Evolutionary conservation across 106 monocot species (phyloP), one percentile per base, ranked within the genome.

Genomic region (Allium sativum): DNA sequence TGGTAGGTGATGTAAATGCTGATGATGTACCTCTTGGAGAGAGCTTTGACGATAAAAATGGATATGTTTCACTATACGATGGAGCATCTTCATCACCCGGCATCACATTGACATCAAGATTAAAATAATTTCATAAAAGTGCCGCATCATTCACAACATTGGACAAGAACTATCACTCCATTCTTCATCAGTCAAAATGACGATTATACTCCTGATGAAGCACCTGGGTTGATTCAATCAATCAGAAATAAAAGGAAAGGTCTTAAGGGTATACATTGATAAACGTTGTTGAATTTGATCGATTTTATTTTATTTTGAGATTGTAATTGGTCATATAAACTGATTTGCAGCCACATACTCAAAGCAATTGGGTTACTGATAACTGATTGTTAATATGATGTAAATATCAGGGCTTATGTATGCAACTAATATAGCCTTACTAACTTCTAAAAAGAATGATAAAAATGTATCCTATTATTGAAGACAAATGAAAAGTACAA

Each of bases 101-200:
- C 41, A 87, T 76, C 74, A 82, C 70, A 55, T 66, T 98, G 11
- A 98, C 78, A 74, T 80, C 84, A 76, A 98, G 69, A 73, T 80
- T 98, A n/a, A 84, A 85, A 68, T 84, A 98, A 61, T 72, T 98
- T 47, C 79, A 80, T 48, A 77, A 74, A 74, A 91, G 96, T 52
- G 73, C 87, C 18, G 69, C 88, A 41, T 82, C 87, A 46, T 98
- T 98, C 74, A 82, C 78, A 18, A 72, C 90, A 50, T 73, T 98
- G 44, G 96, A 98, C 56, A 98, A 79, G 70, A 98, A 98, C 61
- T 98, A 74, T 72, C 21, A 98, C 96, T 68, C 96, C 96, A 15
- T 92, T 98, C 56, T 98, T 98, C 70, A 98, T 91, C 7, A 78
- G 78, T 62, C 91, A 98, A 72, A 92, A 84, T 74, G 96, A 88